phyloP scores from a whole-genome alignment of 495 filamentous ascomycete genomes.

The Cercophora sp. region DNA sequence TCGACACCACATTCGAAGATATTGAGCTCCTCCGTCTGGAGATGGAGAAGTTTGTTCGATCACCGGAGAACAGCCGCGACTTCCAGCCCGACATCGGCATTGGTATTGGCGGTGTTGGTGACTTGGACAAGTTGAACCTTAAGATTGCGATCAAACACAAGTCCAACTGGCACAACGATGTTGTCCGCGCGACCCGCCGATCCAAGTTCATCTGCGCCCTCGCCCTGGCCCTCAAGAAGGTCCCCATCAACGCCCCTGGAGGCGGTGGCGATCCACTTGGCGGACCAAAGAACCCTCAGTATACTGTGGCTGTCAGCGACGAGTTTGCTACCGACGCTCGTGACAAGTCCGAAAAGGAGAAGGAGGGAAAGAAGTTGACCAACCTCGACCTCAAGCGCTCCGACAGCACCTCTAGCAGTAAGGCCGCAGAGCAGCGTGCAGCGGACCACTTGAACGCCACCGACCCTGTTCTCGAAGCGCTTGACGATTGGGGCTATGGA shows the following conservation, averaged over 20 bases:
- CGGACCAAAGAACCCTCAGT: constrained; percentile 64
- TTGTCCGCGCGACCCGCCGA: constrained; percentile 72
- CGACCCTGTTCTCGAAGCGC: constrained; percentile 32
- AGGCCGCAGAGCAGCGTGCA: constrained; percentile 32
- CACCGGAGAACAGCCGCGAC: constrained; percentile 83
- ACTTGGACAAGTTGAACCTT: constrained; percentile 84
- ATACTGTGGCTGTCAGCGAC: constrained; percentile 69
- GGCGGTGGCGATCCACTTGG: constrained; percentile 65
- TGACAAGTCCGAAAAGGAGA: constrained; percentile 55
- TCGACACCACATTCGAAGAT: constrained; percentile 83
- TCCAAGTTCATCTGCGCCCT: constrained; percentile 97
- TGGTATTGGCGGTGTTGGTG: constrained; percentile 71
- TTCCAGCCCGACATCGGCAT: constrained; percentile 83
- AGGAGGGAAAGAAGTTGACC: constrained; percentile 60
- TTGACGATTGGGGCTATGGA: constrained; percentile 42
- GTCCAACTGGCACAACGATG: constrained; percentile 94
- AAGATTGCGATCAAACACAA: constrained; percentile 85
- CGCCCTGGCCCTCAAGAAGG: constrained; percentile 75
- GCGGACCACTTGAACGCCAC: constrained; percentile 36
- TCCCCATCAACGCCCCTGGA: constrained; percentile 82
- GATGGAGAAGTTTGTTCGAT: constrained; percentile 76
- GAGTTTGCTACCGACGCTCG: constrained; percentile 56
- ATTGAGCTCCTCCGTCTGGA: constrained; percentile 76
- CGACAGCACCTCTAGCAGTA: constrained; percentile 10
- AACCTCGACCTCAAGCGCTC: constrained; percentile 17